Evolutionary conservation across 371 early-diverging fungal genomes (phyloP), one percentile per base, ranked within the genome.

Genomic region (Mycotypha africana): DNA sequence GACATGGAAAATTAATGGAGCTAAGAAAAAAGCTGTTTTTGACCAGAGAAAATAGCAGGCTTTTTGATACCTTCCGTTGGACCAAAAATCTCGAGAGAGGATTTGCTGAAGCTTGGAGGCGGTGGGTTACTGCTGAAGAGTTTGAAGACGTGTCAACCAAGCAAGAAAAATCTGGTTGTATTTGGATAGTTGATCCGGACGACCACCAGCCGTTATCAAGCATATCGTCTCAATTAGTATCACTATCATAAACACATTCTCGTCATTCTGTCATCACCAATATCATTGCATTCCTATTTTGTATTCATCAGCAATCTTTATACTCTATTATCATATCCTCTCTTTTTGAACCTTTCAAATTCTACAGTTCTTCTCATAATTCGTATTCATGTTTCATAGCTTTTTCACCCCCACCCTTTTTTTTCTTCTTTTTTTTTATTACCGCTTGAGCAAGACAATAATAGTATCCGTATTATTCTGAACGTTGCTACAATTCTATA

Each of bases 31-130:
- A 80, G 20, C 60, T 95, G 38, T 95, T 89, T 65, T 59, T 87
- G 49, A 70, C 73, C 11, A 76, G 93, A 9, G 93, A 93, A 36
- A 53, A 53, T 8, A 85, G 81, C 28, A 78, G 86, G 2, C 61
- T 95, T 32, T 95, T 93, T 65, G 92, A 95, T 60, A 93, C 95
- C 8, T 58, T 63, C 35, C 74, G 86, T n/a, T 92, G 92, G 92
- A 91, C 91, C 2, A 69, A 79, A n/a, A 84, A 88, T 54, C 64
- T 95, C 35, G 93, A 93, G 70, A 67, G 69, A 22, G 91, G 86
- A 0, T 74, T 78, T 34, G 35, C 52, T 14, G 86, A 86, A 57
- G 88, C 88, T 16, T 89, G 89, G 91, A 70, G 72, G 26, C 79
- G 88, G 24, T 91, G 88, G 88, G 82, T 72, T 10, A 56, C 56